phyloP scores from a whole-genome alignment of 106 monocot species.

The Vanilla planifolia region DNA sequence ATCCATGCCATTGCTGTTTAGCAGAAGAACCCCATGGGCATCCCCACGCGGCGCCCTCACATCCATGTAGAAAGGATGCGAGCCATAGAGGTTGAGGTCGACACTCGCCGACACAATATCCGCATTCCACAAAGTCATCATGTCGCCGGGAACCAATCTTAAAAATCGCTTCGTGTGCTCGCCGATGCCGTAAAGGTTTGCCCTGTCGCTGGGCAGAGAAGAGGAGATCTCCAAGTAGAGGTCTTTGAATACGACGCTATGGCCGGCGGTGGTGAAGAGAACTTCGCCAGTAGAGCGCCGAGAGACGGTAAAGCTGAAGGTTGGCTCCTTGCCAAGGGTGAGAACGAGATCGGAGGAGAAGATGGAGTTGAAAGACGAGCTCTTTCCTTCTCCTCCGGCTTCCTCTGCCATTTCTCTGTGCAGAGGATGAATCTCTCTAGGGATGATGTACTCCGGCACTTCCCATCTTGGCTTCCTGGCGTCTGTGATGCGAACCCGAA shows the following conservation, averaged over 20 bases:
- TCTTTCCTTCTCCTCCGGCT: neutral
- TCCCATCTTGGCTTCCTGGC: slow-evolving; percentile 34
- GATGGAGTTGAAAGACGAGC: no score
- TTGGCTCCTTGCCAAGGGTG: slow-evolving; percentile 26
- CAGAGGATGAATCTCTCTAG: slow-evolving; percentile 2
- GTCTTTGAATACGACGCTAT: slow-evolving; percentile 28
- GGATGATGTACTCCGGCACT: slow-evolving; percentile 38
- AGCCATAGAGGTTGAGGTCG: slow-evolving; percentile 59
- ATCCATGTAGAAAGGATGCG: slow-evolving; percentile 68
- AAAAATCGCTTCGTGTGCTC: slow-evolving; percentile 51
- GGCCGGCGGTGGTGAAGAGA: neutral
- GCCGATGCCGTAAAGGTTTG: slow-evolving; percentile 23
- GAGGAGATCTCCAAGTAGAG: slow-evolving; percentile 32
- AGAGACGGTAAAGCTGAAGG: slow-evolving; percentile 32
- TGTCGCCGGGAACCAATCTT: slow-evolving; percentile 19
- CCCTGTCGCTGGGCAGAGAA: slow-evolving; percentile 15
- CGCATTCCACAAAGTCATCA: slow-evolving; percentile 50
- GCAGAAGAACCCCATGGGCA: slow-evolving; percentile 36
- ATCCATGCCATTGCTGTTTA: slow-evolving; percentile 56
- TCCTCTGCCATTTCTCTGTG: neutral
- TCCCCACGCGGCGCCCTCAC: slow-evolving; percentile 16
- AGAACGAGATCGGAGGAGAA: slow-evolving; percentile 31
- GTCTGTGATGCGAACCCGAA: slow-evolving; percentile 46
- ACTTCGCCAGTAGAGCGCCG: slow-evolving; percentile 43
- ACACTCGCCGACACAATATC: slow-evolving; percentile 23